Evolutionary conservation across 2,329 filamentous ascomycete species (phyloP), one percentile per base, ranked within the genome.

Genomic region (Fusarium decemcellulare): DNA sequence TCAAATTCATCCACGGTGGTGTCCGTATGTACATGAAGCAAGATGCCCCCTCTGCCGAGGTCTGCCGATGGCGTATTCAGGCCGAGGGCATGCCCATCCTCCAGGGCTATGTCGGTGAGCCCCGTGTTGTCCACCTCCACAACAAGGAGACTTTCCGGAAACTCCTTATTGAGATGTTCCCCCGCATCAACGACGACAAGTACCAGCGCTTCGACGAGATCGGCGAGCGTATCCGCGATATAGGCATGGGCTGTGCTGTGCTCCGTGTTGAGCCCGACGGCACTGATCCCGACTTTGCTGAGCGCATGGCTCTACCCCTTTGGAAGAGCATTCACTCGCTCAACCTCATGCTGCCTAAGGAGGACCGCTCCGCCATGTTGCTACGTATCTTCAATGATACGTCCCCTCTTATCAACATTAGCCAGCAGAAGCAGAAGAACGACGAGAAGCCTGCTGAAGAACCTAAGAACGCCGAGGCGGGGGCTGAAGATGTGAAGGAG

Each of bases 11-110:
- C 52, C 96, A 99, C 81, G 95, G 92, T 53, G 96, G 96, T 69
- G 95, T 99, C 36, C 97, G 97, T 83, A 98, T 98, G 94, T 99
- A 97, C 79, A 96, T 98, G 85, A 97, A 97, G 84, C 95, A 98
- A 80, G 94, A 98, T 76, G 92, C 93, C 0, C 95, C 97, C 63
- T 92, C 91, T 6, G 91, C 92, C 37, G 92, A 95, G 58, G 92
- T 96, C 36, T 97, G 95, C 83, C 89, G 92, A 62, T 99, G 96
- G 96, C 90, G 96, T 48, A 96, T 99, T 74, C 96, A 99, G 84
- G 93, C 92, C 12, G 96, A 99, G 81, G 96, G 96, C 27, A 90
- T 99, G 83, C 90, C 92, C 10, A 94, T 99, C 71, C 86, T 98
- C 37, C 93, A 97, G 77, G 93, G 93, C 29, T 98, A 97, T 87